These are phyloP conservation scores for Podospora appendiculata DNA, from an alignment of 495 filamentous ascomycete genomes.

Conservation along the genomic window DNA sequence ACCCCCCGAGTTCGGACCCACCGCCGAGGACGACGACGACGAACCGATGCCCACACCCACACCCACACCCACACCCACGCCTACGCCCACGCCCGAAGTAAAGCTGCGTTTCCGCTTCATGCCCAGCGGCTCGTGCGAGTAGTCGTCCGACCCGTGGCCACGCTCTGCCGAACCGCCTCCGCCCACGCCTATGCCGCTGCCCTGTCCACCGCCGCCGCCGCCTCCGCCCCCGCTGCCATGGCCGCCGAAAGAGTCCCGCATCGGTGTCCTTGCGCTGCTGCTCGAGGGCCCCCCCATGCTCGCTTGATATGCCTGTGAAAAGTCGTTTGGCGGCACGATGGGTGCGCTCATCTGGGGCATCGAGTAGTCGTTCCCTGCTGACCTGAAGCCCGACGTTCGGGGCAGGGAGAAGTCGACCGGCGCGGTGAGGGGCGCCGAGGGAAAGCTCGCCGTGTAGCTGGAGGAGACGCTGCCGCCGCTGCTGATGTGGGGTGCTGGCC, in stretches of 20 bases:
- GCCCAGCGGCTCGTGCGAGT: constrained; percentile 30
- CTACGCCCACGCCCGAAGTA: constrained; percentile 1
- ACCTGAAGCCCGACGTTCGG: constrained; percentile 33
- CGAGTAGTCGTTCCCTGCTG: constrained; percentile 38
- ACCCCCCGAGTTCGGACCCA: neutral
- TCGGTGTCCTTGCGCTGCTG: constrained; percentile 34
- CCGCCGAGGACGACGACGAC: constrained; percentile 10
- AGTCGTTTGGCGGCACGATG: constrained; percentile 45
- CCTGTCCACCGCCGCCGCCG: constrained; percentile 23
- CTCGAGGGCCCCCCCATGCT: constrained; percentile 25
- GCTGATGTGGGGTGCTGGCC: constrained; percentile 32
- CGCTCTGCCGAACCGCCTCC: neutral
- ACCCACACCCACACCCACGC: too few relatives aligned
- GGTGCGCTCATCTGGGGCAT: constrained; percentile 50
- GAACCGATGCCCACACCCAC: neutral
- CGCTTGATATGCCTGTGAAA: constrained; percentile 42
- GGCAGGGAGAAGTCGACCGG: constrained; percentile 47
- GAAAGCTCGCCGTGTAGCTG: constrained; percentile 42
- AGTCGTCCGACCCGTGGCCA: constrained; percentile 20
- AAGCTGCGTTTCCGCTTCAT: constrained; percentile 48
- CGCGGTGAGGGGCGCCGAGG: constrained; percentile 44
- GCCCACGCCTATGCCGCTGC: neutral
- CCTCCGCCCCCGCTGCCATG: constrained; percentile 19
- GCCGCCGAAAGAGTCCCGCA: constrained; percentile 37
- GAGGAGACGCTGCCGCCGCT: constrained; percentile 21